These are phyloP conservation scores for Haplosporangium sp. DNA, from an alignment of 371 early-diverging fungal genomes.

Conservation along the genomic window DNA sequence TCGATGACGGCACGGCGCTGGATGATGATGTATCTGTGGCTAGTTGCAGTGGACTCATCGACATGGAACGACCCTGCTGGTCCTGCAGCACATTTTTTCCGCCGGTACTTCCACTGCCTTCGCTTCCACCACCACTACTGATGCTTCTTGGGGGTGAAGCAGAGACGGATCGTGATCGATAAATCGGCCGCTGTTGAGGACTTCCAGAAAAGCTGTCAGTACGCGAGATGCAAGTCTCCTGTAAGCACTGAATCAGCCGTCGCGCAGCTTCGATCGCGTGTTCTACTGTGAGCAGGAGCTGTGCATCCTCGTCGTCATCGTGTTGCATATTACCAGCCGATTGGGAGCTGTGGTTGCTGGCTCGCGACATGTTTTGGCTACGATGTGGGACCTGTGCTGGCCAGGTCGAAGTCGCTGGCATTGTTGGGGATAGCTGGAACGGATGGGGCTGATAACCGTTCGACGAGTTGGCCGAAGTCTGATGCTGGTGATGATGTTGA, in stretches of 20 bases:
- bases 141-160: constrained; percentile 40
- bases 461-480: constrained; percentile 10
- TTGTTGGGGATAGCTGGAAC: constrained; percentile 41
- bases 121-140: constrained; percentile 26
- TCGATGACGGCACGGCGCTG: background rate
- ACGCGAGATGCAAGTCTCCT: constrained; percentile 46
- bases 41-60: constrained; percentile 40
- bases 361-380: constrained; percentile 49
- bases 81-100: constrained; percentile 14
- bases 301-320: constrained; percentile 44
- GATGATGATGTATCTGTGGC: constrained; percentile 16
- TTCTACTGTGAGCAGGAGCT: constrained; percentile 38
- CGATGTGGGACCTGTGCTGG: constrained; percentile 38
- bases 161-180: constrained; percentile 35
- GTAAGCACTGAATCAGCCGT: constrained; percentile 41
- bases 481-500: constrained; percentile 20
- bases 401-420: constrained; percentile 30
- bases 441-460: constrained; percentile 23
- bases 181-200: constrained; percentile 21
- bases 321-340: constrained; percentile 21
- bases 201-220: constrained; percentile 27
- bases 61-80: background rate
- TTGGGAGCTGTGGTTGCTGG: constrained; percentile 42
- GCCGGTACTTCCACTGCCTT: constrained; percentile 2
- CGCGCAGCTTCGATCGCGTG: constrained; percentile 47